Conservation (phyloP, 1,284 basidiomycete genomes). For the Neonothopanus nambi region DNA sequence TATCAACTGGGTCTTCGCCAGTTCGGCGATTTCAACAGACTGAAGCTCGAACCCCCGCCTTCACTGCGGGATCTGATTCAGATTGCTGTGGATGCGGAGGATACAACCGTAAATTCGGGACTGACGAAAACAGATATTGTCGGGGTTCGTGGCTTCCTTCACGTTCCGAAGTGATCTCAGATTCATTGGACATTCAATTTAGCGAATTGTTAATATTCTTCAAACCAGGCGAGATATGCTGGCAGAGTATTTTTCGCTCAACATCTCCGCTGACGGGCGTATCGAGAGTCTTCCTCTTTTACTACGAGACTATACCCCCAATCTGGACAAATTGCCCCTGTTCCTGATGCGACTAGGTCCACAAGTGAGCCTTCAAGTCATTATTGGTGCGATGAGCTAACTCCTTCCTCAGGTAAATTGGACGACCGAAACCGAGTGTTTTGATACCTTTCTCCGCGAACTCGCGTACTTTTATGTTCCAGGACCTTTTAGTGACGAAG, state of each 20-base stretch:
- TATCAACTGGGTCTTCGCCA: constrained; percentile 93
- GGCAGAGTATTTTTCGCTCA: constrained; percentile 87
- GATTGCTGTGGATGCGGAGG: constrained; percentile 80
- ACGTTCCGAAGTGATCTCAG: background rate
- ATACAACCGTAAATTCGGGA: constrained; percentile 47
- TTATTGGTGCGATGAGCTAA: constrained; percentile 10
- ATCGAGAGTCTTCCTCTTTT: constrained; percentile 81
- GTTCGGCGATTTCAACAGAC: constrained; percentile 79
- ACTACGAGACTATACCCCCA: constrained; percentile 82
- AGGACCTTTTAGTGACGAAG: constrained; percentile 38
- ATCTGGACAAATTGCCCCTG: constrained; percentile 82
- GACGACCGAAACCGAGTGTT: constrained; percentile 84
- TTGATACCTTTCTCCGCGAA: constrained; percentile 84
- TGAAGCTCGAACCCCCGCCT: constrained; percentile 85
- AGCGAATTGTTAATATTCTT: constrained; percentile 65
- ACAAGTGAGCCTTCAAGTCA: constrained; percentile 49
- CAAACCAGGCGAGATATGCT: constrained; percentile 80
- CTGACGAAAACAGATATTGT: constrained; percentile 63
- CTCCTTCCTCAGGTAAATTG: constrained; percentile 73
- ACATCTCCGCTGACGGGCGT: constrained; percentile 62
- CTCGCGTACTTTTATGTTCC: constrained; percentile 90
- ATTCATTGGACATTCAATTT: background rate
- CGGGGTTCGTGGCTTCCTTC: constrained; percentile 54
- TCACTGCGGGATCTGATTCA: constrained; percentile 69
- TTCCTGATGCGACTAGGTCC: constrained; percentile 87